Base-by-base conservation (phyloP, 2,329 filamentous ascomycete species). In the Fusarium incarnatum region DNA sequence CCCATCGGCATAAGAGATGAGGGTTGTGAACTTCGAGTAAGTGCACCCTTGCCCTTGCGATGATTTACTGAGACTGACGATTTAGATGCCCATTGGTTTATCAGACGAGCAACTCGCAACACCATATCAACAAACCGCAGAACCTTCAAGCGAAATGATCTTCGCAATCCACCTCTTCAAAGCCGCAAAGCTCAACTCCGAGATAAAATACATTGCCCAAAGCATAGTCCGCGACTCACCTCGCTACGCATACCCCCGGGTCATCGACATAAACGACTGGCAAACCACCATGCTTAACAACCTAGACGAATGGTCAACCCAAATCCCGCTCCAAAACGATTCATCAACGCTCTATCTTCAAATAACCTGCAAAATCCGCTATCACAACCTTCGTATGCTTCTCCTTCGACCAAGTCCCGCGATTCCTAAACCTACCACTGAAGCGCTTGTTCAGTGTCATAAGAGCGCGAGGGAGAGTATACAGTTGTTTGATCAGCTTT, bases 151-250 rank as follows among this genome's bases (percentile, higher is more conserved):
- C 4, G 70, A 68, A 11, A 82, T 85, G 70, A 72, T 79, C 1
- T 84, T 80, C 50, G 81, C 84, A 0, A 80, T 87, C 10, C 85
- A 86, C 50, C 73, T 87, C 0, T 87, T 87, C 71, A 80, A 76
- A 49, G 78, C 84, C 1, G 78, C 83, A 0, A 82, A 79, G 20
- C 77, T 87, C 8, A 88, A 87, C 59, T 87, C 86, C 0, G 86
- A 88, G 69, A 86, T 87, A n/a, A 87, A 87, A 74, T 87, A 87
- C 49, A 79, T 87, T 5, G 82, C 85, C 37, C 85, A 87, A 56
- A 87, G 85, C 55, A 81, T 87, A 55, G 80, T 81, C n/a, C 79
- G 82, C 25, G 79, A 81, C 7, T 77, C 80, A 0, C 85, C 85
- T 0, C 74, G 75, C 9, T 87, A 87, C 55, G 83, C 85, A 0